Evolutionary conservation across 2,329 filamentous ascomycete genomes (phyloP).

Genomic region (Daldinia sp.): DNA sequence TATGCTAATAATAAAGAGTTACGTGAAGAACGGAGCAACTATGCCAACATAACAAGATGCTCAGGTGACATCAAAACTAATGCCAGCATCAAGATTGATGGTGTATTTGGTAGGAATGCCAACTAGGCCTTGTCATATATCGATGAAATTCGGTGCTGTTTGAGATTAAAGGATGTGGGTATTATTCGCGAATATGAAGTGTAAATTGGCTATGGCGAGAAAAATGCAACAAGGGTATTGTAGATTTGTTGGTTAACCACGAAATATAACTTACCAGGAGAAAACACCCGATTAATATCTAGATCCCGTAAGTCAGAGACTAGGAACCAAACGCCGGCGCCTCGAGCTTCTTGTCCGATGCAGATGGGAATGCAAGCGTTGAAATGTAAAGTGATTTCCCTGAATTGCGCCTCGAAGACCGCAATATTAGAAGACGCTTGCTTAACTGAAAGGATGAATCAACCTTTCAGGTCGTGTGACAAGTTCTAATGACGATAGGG

Average conservation of each 20-base stretch:
- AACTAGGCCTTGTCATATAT: not conserved
- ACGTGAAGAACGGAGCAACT: not conserved
- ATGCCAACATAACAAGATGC: not conserved
- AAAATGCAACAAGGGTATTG: not conserved
- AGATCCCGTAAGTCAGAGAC: constrained; percentile 51
- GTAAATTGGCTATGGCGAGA: not conserved
- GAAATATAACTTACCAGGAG: constrained; percentile 39
- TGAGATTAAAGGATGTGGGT: not conserved
- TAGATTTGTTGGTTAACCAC: not conserved
- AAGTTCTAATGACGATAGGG: constrained; percentile 42
- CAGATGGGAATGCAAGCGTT: constrained; percentile 50
- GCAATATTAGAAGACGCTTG: constrained; percentile 40
- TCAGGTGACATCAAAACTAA: not conserved
- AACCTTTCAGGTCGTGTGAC: constrained; percentile 46
- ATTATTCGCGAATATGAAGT: not conserved
- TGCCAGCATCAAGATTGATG: not conserved
- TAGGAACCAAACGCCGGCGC: constrained; percentile 53
- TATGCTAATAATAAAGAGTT: not conserved
- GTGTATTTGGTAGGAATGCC: not conserved
- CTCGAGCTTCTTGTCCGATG: constrained; percentile 46
- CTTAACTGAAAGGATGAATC: constrained; percentile 37
- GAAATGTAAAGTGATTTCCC: constrained; percentile 48
- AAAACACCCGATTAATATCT: constrained; percentile 50
- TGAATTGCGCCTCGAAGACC: constrained; percentile 41
- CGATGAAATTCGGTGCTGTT: not conserved